A percentile compares a stretch with the other conserved stretches of the same genome.
Evolutionary conservation across 495 filamentous ascomycete species (phyloP).

Genomic region (Sporormia fimetaria): DNA sequence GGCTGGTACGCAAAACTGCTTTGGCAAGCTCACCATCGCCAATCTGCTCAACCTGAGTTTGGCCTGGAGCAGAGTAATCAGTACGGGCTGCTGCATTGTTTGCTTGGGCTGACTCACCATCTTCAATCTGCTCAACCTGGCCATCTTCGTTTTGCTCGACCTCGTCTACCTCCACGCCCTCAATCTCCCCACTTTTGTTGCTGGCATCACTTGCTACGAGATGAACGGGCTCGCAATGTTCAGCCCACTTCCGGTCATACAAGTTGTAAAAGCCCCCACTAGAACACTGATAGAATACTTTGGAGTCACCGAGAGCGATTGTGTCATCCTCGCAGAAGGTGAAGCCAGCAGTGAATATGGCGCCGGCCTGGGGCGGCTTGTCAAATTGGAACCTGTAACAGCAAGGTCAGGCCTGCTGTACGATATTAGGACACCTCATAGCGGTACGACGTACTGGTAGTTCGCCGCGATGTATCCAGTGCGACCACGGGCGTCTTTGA

Average conservation of each 20-base stretch:
- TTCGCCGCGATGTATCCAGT: constrained; percentile 67
- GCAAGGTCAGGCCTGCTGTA: not conserved
- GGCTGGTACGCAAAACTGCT: too few species aligned
- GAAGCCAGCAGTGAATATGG: constrained; percentile 56
- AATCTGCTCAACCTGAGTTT: too few species aligned
- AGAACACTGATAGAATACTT: constrained; percentile 49
- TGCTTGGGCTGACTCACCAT: too few species aligned
- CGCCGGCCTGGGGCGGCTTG: constrained; percentile 48
- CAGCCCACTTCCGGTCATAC: constrained; percentile 29
- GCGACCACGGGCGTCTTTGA: constrained; percentile 35
- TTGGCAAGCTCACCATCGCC: too few species aligned
- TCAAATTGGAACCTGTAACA: constrained; percentile 53
- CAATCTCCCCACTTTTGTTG: too few species aligned
- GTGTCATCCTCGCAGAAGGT: constrained; percentile 48
- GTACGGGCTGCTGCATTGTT: too few species aligned
- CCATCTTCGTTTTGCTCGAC: too few species aligned
- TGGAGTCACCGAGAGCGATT: constrained; percentile 47
- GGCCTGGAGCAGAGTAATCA: too few species aligned
- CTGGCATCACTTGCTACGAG: constrained; percentile 17
- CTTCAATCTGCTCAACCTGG: too few species aligned
- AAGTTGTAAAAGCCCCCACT: constrained; percentile 43
- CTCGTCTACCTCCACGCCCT: too few species aligned
- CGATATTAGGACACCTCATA: not conserved
- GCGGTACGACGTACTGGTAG: constrained; percentile 40
- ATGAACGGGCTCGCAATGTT: constrained; percentile 26